Percentiles rank a stretch among this genome's conserved stretches.
These are phyloP conservation scores for Hondaea fermentalgiana DNA, from an alignment of 108 stramenopile species.

Conservation along the genomic window DNA sequence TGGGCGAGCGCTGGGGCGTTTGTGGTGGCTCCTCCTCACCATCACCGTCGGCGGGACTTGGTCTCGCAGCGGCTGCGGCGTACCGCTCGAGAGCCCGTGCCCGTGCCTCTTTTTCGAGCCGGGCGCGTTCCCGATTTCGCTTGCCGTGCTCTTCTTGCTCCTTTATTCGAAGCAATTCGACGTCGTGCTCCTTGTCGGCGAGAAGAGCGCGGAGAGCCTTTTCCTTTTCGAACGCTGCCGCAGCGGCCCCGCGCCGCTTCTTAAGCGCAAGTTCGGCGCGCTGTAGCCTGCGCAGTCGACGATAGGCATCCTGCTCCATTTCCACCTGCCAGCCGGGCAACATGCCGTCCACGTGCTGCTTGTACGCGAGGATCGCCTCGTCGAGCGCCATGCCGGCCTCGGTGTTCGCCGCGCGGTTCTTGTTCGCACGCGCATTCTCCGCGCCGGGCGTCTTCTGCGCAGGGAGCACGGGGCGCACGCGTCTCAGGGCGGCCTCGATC, in stretches of 20 bases:
- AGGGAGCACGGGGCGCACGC: neutral
- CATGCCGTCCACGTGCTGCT: neutral
- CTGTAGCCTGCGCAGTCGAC: neutral
- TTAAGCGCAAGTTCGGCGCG: neutral
- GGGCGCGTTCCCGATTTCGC: neutral
- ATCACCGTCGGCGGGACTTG: too few species aligned
- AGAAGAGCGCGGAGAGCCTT: neutral
- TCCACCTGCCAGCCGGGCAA: neutral
- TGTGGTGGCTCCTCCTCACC: too few species aligned
- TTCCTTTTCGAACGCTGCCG: neutral
- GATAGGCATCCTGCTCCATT: neutral
- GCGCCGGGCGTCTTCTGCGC: too few species aligned
- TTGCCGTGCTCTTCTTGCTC: neutral
- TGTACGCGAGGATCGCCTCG: neutral
- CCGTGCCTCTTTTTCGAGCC: neutral
- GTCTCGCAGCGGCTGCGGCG: neutral
- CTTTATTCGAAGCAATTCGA: neutral
- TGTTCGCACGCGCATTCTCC: too few species aligned
- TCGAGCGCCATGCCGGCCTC: neutral
- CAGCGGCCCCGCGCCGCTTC: neutral
- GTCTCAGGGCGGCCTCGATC: neutral
- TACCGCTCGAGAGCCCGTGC: neutral
- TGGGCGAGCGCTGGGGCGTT: too few species aligned
- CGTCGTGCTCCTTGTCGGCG: conserved; percentile 15
- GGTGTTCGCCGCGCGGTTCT: neutral